Evolutionary conservation across 2,329 filamentous ascomycete genomes (phyloP), one percentile per base, ranked within the genome.

Genomic region (Fusarium buxicola): DNA sequence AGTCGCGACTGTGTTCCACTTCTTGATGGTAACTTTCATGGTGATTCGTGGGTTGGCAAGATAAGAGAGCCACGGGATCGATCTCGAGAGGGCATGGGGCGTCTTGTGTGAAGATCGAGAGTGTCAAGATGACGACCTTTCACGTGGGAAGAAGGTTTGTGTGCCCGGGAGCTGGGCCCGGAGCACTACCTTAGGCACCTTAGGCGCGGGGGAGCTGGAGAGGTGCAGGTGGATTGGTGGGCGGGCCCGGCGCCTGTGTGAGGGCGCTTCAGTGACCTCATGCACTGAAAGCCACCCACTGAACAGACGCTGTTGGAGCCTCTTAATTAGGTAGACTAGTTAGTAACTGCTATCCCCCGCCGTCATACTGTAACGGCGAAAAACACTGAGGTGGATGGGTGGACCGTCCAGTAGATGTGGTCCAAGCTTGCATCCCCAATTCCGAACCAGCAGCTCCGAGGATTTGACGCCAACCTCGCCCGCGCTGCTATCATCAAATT

Each of bases 11-110:
- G 93, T 91, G 72, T 95, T 90, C 92, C 94, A 98, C 74, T 92
- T 87, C 72, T 90, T 92, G 78, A 98, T 95, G 43, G 88, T 95
- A 81, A 98, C 92, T 80, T 97, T 98, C 95, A 99, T 99, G 49
- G 48, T 75, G 65, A 45, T 50, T 40, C 38, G 49, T 32, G 48
- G 30, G 34, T 32, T 32, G 11, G 13, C 16, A n/a, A 18, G 34
- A 27, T 28, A 27, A 44, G 24, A 7, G 65, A 66, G 51, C 50
- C 53, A 63, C 44, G 43, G 46, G 60, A 34, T 35, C 9, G 50
- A 43, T 46, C 32, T 9, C 34, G 15, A 25, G 24, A 49, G 31
- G 49, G 47, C 44, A 24, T 39, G 30, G 30, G 28, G 18, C 36
- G 52, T 21, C 41, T 35, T 31, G 49, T 11, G 43, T 21, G 39